Evolutionary conservation across 805 yeast genomes (phyloP), one percentile per base, ranked within the genome.

Genomic region (Wickerhamiella kurtzmanii): DNA sequence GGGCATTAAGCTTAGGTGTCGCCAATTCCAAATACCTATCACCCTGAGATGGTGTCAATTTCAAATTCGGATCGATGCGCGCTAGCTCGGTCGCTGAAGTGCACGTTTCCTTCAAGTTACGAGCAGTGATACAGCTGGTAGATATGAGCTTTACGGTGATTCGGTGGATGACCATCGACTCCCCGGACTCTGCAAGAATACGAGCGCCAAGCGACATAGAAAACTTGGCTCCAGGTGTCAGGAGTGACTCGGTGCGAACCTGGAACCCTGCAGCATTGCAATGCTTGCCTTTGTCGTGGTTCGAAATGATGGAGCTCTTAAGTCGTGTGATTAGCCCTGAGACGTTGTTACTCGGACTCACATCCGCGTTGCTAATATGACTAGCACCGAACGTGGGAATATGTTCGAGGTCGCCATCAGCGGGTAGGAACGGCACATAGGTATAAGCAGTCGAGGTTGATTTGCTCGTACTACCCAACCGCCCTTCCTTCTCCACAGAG

Each of bases 1-100:
- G 68, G 50, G 65, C 67, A 21, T 71, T 66, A 61, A 92, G 68
- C 60, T 89, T 96, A 46, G 66, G 65, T 54, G 75, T 74, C 52
- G 89, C 64, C 45, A 92, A 67, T 5, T 71, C 72, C 55, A 78
- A 54, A 58, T 80, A 82, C 51, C 60, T 57, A 17, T 45, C 48
- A 46, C 67, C 71, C 62, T 53, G 49, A 64, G 71, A 47, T 67
- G 22, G 4, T 11, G 19, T 13, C 28, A 51, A 9, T 13, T 41
- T 25, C 32, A 53, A 37, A 17, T 51, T 41, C 11, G 25, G 2
- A n/a, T 21, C 13, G 3, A 44, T 43, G 5, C 22, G 25, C 8
- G 47, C 20, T 17, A 53, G 44, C 17, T 36, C 37, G 2, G 37
- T 20, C 3, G 35, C 17, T 6, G 36, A 18, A 17, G 48, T 56